Evolutionary conservation across 495 filamentous ascomycete species (phyloP), one percentile per base, ranked within the genome.

Genomic region (Clavariopsis aquatica): DNA sequence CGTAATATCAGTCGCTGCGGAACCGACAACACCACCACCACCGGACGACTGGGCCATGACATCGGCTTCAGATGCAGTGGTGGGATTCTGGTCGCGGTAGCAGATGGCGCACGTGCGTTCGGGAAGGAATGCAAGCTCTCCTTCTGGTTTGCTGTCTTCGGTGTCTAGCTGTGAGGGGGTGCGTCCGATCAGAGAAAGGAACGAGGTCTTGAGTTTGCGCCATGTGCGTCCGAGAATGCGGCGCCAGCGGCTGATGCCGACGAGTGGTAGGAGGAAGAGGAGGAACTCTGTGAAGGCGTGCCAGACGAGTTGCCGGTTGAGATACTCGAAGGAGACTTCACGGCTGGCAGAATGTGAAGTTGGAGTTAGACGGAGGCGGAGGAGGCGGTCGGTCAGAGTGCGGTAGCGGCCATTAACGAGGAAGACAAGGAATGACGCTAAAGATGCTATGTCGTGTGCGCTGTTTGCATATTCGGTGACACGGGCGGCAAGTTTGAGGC

Each of bases 271-370:
- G 12, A 99, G 83, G 74, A 99, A 99, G 7, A 99, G 85, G 5
- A 99, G 82, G 71, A 98, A 98, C 74, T 98, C 94, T 24, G 94
- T 98, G 70, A 98, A 97, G 19, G 94, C 94, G 73, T 98, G 94
- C 94, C 94, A 98, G 45, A 98, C 94, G 7, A 98, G 84, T 75
- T 98, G 94, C 15, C 94, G 88, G 73, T 98, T 98, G 47, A 98
- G 84, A 74, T 97, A 98, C 77, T 98, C 94, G 72, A 98, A 97
- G 0, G 89, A 93, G 17, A 98, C 92, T 75, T 98, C 90, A 9
- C 93, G 86, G 71, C 82, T 88, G 47, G 94, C 87, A 68, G 95
- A 89, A 68, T 82, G 88, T 17, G 87, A 90, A 17, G 88, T 87
- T 23, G 95, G 87, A 0, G 90, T 86, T 20, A 98, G 85, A 24